Base-by-base conservation (phyloP, 2,329 filamentous ascomycete species). In the Rasamsonia emersonii region DNA sequence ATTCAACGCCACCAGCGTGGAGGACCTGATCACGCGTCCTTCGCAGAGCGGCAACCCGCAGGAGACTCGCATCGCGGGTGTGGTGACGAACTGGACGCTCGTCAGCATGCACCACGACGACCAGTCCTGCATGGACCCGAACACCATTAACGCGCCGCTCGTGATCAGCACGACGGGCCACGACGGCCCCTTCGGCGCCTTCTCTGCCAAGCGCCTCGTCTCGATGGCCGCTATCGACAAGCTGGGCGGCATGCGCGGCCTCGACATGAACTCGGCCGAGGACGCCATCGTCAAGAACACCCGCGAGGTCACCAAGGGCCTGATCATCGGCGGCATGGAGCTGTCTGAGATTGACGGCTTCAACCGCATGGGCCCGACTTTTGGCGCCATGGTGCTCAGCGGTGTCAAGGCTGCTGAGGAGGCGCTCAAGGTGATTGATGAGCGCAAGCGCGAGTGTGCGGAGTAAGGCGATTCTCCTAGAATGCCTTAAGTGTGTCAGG, bases 271-370 rank as follows among this genome's bases (percentile, higher is more conserved):
- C 63, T 67, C 71, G 2, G 86, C 86, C 26, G 86, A 95, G 61
- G 86, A 95, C 49, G 86, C 86, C 28, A 94, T 95, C 47, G 86
- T 94, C 56, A 93, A 91, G 71, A 72, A 81, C 45, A 94, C 86
- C 5, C 78, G 86, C 39, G 86, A 94, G 68, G 73, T 95, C 38
- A 77, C 86, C 9, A 85, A 85, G 4, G 86, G 88, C 17, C 67
- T 95, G 42, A 86, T 94, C 49, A 82, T 93, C n/a, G 88, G 86
- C 32, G 88, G 86, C 23, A 95, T 95, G 86, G 86, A 94, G 61
- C 68, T 94, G 45, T 84, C 79, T 37, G 86, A 94, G 62, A 78
- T 93, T 18, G 86, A 94, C 51, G 86, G 86, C 11, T 84, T 85
- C 40, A 93, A 93, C 66, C 76, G 86, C 32, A 94, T 94, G 86